These are phyloP conservation scores for Cercospora berteroae DNA, from an alignment of 2,329 filamentous ascomycete genomes.

Conservation along the genomic window DNA sequence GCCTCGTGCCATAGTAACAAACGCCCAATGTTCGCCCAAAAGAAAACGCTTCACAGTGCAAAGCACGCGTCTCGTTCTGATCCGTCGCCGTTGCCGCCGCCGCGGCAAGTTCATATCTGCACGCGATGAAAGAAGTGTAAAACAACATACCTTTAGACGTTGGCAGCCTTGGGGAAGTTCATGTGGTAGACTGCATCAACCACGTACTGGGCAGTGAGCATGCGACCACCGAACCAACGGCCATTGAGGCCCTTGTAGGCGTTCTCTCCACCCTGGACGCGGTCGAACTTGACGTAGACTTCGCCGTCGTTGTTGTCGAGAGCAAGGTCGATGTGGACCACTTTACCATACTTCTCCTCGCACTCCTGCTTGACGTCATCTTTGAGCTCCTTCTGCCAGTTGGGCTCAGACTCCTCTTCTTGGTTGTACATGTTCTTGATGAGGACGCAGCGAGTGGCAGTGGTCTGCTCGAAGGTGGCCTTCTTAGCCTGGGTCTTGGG, in stretches of 20 bases:
- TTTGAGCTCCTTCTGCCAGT: constrained; percentile 90
- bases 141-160: constrained; percentile 19
- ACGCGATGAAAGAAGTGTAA: not conserved
- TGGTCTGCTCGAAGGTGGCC: constrained; percentile 76
- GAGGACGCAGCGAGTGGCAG: constrained; percentile 89
- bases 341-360: constrained; percentile 91
- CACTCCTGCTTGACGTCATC: constrained; percentile 91
- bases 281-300: constrained; percentile 98
- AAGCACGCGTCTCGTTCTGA: not conserved
- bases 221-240: constrained; percentile 87
- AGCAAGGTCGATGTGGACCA: constrained; percentile 79
- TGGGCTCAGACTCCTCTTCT: constrained; percentile 75
- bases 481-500: constrained; percentile 54
- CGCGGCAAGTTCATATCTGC: not conserved
- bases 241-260: constrained; percentile 97
- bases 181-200: constrained; percentile 92
- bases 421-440: constrained; percentile 95
- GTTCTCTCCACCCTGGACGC: constrained; percentile 91
- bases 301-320: constrained; percentile 94
- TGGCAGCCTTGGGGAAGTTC: constrained; percentile 39
- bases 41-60: not conserved
- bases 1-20: not conserved
- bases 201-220: constrained; percentile 92
- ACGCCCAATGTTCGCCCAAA: not conserved
- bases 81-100: not conserved